phyloP scores from a whole-genome alignment of 257 asterid genomes.

The Echites panduratus region DNA sequence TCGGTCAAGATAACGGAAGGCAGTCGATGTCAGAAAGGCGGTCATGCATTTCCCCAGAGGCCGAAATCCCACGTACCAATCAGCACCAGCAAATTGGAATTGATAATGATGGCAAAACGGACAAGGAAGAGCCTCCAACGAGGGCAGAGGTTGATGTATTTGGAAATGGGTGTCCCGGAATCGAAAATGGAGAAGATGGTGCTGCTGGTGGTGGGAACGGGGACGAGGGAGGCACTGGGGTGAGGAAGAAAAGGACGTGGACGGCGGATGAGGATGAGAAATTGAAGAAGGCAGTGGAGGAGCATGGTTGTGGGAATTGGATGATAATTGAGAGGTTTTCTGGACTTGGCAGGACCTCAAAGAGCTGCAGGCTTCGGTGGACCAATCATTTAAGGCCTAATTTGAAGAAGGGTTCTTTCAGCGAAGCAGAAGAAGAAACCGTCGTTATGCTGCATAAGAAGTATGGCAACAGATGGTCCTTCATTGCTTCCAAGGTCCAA shows the following conservation, averaged over 20 bases:
- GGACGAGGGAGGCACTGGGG: not conserved
- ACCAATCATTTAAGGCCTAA: conserved; percentile 52
- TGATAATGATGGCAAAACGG: not conserved
- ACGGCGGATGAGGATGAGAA: conserved; percentile 56
- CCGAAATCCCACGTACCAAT: not conserved
- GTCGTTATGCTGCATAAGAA: conserved; percentile 39
- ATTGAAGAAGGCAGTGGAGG: conserved; percentile 38
- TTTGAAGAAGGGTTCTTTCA: conserved; percentile 41
- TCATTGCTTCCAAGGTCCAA: conserved; percentile 46
- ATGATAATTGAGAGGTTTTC: conserved; percentile 32
- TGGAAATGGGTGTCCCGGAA: not conserved
- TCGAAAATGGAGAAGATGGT: conserved; percentile 2
- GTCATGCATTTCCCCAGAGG: not conserved
- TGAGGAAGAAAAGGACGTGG: conserved; percentile 55
- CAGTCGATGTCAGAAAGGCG: not conserved
- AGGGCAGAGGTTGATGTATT: not conserved
- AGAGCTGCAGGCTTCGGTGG: conserved; percentile 60
- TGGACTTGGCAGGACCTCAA: conserved; percentile 43
- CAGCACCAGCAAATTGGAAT: not conserved
- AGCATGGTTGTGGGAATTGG: conserved; percentile 44
- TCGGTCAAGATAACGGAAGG: not conserved
- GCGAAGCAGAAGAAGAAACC: conserved; percentile 35
- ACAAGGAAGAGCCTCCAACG: not conserved
- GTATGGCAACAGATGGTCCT: conserved; percentile 57
- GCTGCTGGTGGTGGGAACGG: not conserved